Evolutionary conservation across 2,329 filamentous ascomycete species (phyloP).

Genomic region (Xylaria sp.): DNA sequence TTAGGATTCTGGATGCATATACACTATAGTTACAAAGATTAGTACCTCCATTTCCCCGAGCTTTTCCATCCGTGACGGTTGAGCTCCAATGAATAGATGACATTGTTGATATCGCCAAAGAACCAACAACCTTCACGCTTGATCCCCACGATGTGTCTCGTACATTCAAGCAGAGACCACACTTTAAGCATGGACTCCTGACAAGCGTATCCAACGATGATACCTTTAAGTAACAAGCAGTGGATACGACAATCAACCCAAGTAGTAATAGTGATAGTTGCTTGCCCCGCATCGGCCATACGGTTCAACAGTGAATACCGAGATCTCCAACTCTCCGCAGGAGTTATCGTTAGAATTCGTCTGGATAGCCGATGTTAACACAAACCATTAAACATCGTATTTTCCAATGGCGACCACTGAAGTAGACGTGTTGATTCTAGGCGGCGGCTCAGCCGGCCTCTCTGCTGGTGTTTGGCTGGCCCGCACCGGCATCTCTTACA

Average conservation of each 20-base stretch:
- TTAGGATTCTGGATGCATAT: no score
- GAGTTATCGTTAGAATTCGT: no score
- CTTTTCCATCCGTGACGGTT: not conserved
- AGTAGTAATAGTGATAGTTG: not conserved
- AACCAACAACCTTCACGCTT: not conserved
- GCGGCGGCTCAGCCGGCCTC: constrained; percentile 70
- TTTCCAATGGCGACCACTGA: constrained; percentile 21
- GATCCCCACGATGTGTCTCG: not conserved
- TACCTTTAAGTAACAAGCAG: not conserved
- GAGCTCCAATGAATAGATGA: not conserved
- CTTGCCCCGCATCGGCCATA: not conserved
- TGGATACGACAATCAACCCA: not conserved
- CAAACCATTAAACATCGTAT: not conserved
- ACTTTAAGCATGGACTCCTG: not conserved
- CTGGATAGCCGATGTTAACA: not conserved
- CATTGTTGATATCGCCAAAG: not conserved
- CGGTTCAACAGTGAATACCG: not conserved
- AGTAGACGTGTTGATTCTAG: constrained; percentile 67
- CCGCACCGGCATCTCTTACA: constrained; percentile 64
- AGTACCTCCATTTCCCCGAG: not conserved
- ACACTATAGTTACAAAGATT: not conserved
- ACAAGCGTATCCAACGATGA: not conserved
- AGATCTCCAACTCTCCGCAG: not conserved
- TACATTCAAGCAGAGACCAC: not conserved
- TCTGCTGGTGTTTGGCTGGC: constrained; percentile 70